Percentiles rank a stretch among this genome's conserved stretches.
These are phyloP conservation scores for Fusarium tjaetaba DNA, from an alignment of 2,329 filamentous ascomycete genomes.

Conservation along the genomic window DNA sequence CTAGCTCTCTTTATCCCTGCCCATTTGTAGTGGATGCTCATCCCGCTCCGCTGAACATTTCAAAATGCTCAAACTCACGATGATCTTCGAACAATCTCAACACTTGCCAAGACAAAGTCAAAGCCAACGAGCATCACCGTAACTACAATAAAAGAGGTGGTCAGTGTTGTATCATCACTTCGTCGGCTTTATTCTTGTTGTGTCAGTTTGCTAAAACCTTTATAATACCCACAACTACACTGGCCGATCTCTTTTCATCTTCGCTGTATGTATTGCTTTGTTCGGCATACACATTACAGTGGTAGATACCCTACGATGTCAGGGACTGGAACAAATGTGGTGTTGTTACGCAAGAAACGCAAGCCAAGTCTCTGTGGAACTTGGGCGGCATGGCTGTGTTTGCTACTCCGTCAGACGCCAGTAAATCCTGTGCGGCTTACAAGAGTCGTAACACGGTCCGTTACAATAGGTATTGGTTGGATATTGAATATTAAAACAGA, in stretches of 20 bases:
- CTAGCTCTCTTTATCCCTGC: conserved; percentile 29
- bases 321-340: conserved; percentile 30
- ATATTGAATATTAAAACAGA: not conserved
- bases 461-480: not conserved
- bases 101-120: conserved; percentile 34
- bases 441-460: conserved; percentile 6
- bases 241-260: conserved; percentile 7
- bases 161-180: conserved; percentile 1
- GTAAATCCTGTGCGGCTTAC: conserved; percentile 5
- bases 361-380: conserved; percentile 32
- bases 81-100: conserved; percentile 38
- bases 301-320: conserved; percentile 14
- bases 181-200: conserved; percentile 11
- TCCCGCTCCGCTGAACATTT: conserved; percentile 41
- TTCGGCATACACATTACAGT: not conserved
- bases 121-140: conserved; percentile 10
- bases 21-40: conserved; percentile 32
- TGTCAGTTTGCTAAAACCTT: conserved; percentile 8
- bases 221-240: conserved; percentile 1
- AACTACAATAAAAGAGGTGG: conserved; percentile 13
- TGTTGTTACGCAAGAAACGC: conserved; percentile 28
- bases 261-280: not conserved
- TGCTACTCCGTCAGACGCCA: conserved; percentile 20
- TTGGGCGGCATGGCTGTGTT: conserved; percentile 31
- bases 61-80: conserved; percentile 34